Base-by-base conservation (phyloP, 2,329 filamentous ascomycete genomes). In the Xylaria sp. region DNA sequence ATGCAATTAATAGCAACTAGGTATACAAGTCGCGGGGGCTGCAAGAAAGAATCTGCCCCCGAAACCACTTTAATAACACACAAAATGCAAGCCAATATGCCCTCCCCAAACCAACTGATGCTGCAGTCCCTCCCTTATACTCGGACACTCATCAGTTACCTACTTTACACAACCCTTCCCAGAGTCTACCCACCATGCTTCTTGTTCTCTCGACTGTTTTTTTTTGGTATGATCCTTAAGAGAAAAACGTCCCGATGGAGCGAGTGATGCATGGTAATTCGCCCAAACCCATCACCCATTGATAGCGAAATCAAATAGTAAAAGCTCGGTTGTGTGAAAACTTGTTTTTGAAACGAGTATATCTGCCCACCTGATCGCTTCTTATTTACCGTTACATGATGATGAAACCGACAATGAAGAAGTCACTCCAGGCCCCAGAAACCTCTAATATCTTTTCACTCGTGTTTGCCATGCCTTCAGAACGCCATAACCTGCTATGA, bases 401-500 rank as follows among this genome's bases (percentile, higher is more conserved):
- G 35, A 54, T 54, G 39, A 46, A 52, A 10, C 13, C 10, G 9
- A 49, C 16, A 57, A 50, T 18, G 42, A 56, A 58, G 34, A 49
- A 54, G 23, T 44, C 59, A 61, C 47, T 3, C 48, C 30, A 34
- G 30, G 54, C 52, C 46, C 50, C 30, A 4, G 34, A 57, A 57
- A 23, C 57, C 56, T 44, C 18, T 63, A 55, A 60, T 60, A 44
- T 46, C 59, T 63, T 42, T 58, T 61, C 48, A 58, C 58, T 55
- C 52, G n/a, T 57, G 19, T 59, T 50, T 56, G 56, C 61, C 52
- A 46, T 51, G 35, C 57, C 51, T 59, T 57, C 54, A 56, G 52
- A 60, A 61, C 61, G 61, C 59, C 59, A 57, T 19, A 47, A 54
- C 59, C 52, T 57, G 56, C 48, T 59, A 53, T 57, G 52, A 55